Evolutionary conservation across 192 early-diverging fungal species (phyloP).

Genomic region (Coemansia umbellata): DNA sequence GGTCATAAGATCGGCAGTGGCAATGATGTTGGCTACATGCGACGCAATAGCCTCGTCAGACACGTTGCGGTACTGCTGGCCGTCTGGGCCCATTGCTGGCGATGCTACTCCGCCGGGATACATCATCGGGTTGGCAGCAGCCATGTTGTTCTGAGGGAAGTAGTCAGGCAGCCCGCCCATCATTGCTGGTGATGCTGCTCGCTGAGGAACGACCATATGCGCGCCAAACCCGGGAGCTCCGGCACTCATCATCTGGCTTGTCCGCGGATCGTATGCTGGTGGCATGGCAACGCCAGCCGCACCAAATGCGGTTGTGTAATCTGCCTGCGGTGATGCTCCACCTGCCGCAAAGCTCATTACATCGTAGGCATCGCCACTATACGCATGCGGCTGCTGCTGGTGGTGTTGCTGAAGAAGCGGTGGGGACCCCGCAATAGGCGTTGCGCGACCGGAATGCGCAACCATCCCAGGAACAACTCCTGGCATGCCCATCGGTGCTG

Average conservation of each 20-base stretch:
- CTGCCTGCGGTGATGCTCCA: slow-evolving; percentile 17
- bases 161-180: slow-evolving; percentile 24
- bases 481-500: slow-evolving; percentile 9
- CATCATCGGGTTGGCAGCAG: slow-evolving; percentile 1
- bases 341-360: slow-evolving; percentile 37
- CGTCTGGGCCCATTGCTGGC: background rate
- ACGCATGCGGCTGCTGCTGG: slow-evolving; percentile 14
- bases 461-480: slow-evolving; percentile 8
- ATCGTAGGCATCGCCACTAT: slow-evolving; percentile 37
- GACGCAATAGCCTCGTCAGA: slow-evolving; percentile 66
- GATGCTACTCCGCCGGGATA: background rate
- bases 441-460: slow-evolving; percentile 16
- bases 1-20: slow-evolving; percentile 87
- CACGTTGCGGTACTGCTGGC: slow-evolving; percentile 23
- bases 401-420: background rate
- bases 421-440: slow-evolving; percentile 24
- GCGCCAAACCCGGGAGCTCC: slow-evolving; percentile 7
- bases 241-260: slow-evolving; percentile 24
- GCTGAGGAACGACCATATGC: slow-evolving; percentile 11
- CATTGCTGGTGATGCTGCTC: slow-evolving; percentile 27
- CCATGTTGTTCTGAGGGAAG: slow-evolving; percentile 13
- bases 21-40: slow-evolving; percentile 74
- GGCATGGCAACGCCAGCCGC: slow-evolving; percentile 5
- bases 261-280: slow-evolving; percentile 44
- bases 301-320: slow-evolving; percentile 12